phyloP scores from a whole-genome alignment of 2,329 filamentous ascomycete species.

The Sordariomycetes sp. region DNA sequence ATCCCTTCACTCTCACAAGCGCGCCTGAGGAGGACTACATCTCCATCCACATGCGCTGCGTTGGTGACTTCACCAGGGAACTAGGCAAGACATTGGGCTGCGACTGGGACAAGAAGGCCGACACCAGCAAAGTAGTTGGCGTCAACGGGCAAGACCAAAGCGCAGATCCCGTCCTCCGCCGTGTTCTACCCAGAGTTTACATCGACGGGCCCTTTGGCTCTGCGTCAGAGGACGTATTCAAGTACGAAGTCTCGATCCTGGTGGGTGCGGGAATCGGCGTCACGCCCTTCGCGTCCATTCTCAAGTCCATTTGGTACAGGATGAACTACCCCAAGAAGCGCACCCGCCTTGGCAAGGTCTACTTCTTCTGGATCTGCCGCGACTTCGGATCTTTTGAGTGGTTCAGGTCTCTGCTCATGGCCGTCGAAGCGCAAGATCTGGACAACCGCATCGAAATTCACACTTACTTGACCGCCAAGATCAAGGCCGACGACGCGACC shows the following conservation, averaged over 20 bases:
- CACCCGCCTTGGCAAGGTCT: slow-evolving; percentile 74
- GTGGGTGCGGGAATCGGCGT: slow-evolving; percentile 77
- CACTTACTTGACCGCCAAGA: slow-evolving; percentile 79
- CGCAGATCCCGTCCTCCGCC: slow-evolving; percentile 61
- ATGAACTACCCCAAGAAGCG: slow-evolving; percentile 81
- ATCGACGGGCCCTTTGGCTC: slow-evolving; percentile 80
- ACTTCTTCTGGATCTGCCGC: slow-evolving; percentile 89
- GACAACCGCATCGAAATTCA: slow-evolving; percentile 83
- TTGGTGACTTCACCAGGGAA: slow-evolving; percentile 70
- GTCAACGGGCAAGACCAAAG: slow-evolving; percentile 43
- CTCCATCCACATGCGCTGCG: slow-evolving; percentile 73
- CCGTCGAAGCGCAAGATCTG: slow-evolving; percentile 79
- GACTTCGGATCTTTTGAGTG: slow-evolving; percentile 85
- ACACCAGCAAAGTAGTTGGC: slow-evolving; percentile 57
- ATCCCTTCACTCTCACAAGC: slow-evolving; percentile 78
- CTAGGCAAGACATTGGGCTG: slow-evolving; percentile 66
- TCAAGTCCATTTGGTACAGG: slow-evolving; percentile 89
- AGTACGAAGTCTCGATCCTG: slow-evolving; percentile 73
- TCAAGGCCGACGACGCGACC: slow-evolving; percentile 76
- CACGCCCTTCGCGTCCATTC: slow-evolving; percentile 77
- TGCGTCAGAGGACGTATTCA: slow-evolving; percentile 83
- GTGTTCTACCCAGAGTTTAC: slow-evolving; percentile 71
- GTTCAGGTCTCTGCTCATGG: slow-evolving; percentile 76
- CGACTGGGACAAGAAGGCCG: slow-evolving; percentile 48
- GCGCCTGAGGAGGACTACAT: slow-evolving; percentile 88